phyloP scores from a whole-genome alignment of 371 early-diverging fungal genomes.

The Paraphysoderma sedebokerense region DNA sequence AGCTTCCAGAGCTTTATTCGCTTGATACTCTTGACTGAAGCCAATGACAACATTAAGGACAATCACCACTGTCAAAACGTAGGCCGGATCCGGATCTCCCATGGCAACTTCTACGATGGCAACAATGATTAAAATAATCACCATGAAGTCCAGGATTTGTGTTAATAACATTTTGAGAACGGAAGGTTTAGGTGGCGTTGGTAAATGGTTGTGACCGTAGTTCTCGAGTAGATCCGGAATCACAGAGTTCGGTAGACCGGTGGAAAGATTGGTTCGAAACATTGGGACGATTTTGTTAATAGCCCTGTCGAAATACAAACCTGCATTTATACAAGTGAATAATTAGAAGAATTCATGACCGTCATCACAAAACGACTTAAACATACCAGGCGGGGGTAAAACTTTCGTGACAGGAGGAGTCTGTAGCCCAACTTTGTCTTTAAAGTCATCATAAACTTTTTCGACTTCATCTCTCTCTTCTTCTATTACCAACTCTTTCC shows the following conservation, averaged over 20 bases:
- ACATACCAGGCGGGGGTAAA: slow-evolving; percentile 17
- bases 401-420: slow-evolving; percentile 9
- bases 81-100: slow-evolving; percentile 33
- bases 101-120: slow-evolving; percentile 49
- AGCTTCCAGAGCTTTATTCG: slow-evolving; percentile 76
- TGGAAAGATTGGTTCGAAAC: slow-evolving; percentile 50
- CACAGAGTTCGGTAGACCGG: slow-evolving; percentile 39
- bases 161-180: slow-evolving; percentile 50
- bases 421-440: slow-evolving; percentile 10
- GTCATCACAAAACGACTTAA: neutral
- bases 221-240: slow-evolving; percentile 29
- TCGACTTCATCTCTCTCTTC: slow-evolving; percentile 57
- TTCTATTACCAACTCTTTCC: slow-evolving; percentile 70
- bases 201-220: slow-evolving; percentile 60
- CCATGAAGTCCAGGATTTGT: slow-evolving; percentile 70
- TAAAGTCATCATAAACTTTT: slow-evolving; percentile 28
- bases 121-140: slow-evolving; percentile 52
- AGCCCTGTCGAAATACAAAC: slow-evolving; percentile 35
- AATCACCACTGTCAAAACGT: slow-evolving; percentile 50
- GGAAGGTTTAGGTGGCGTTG: slow-evolving; percentile 42
- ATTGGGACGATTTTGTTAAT: slow-evolving; percentile 55
- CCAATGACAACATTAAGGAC: slow-evolving; percentile 61
- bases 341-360: neutral
- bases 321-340: slow-evolving; percentile 1
- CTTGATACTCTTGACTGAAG: slow-evolving; percentile 73